Evolutionary conservation across 1,284 basidiomycete species (phyloP).

Genomic region (Ceratobasidium sp.): DNA sequence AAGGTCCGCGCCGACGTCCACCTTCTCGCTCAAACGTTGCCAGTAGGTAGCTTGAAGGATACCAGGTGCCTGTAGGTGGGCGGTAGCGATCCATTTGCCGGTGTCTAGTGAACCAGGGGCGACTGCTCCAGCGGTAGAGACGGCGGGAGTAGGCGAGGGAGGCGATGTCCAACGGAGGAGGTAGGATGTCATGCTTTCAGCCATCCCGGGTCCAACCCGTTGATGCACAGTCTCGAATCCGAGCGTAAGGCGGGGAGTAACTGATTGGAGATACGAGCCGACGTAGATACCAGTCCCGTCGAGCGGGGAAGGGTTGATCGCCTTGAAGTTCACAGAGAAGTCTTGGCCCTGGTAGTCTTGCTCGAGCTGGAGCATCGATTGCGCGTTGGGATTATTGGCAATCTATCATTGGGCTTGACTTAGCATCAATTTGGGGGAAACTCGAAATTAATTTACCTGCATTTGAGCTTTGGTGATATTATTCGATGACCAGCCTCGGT

Average conservation of each 20-base stretch:
- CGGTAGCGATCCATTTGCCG: slow-evolving; percentile 91
- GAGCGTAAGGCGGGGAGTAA: slow-evolving; percentile 89
- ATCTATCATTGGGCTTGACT: slow-evolving; percentile 29
- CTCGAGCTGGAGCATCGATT: slow-evolving; percentile 91
- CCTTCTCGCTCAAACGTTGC: slow-evolving; percentile 94
- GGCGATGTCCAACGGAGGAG: slow-evolving; percentile 83
- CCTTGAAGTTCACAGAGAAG: slow-evolving; percentile 87
- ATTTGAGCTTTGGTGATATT: slow-evolving; percentile 89
- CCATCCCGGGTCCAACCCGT: slow-evolving; percentile 63
- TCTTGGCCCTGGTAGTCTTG: slow-evolving; percentile 94
- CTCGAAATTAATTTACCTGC: slow-evolving; percentile 64
- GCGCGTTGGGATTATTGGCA: slow-evolving; percentile 56
- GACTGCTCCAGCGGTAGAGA: slow-evolving; percentile 29
- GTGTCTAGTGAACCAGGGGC: slow-evolving; percentile 43
- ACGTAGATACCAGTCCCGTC: slow-evolving; percentile 95
- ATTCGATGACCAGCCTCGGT: slow-evolving; percentile 84
- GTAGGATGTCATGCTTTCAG: slow-evolving; percentile 83
- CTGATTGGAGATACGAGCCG: slow-evolving; percentile 92
- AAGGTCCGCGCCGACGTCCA: slow-evolving; percentile 98
- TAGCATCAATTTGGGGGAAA: neutral
- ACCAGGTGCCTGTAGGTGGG: slow-evolving; percentile 87
- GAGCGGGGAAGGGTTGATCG: slow-evolving; percentile 88
- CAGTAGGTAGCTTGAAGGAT: slow-evolving; percentile 94
- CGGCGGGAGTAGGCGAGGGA: slow-evolving; percentile 46
- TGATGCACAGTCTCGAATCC: slow-evolving; percentile 93